A percentile compares a stretch with the other conserved stretches of the same genome.
Conservation (phyloP, 768 basidiomycete species). For the Tephrocybe sp. region DNA sequence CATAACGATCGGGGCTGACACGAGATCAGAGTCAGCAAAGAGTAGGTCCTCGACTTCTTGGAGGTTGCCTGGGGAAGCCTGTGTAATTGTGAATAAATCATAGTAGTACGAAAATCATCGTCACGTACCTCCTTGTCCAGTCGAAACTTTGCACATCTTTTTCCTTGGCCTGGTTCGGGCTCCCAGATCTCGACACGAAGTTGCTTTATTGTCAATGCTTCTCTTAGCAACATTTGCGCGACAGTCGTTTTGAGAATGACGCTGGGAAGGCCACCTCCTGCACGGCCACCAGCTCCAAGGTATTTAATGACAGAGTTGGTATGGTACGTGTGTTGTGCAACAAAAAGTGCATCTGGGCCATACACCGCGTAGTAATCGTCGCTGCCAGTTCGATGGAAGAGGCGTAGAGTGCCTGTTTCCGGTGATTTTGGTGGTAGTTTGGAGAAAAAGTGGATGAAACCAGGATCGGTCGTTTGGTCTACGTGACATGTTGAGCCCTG, state of each 20-base stretch:
- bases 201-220: constrained; percentile 87
- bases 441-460: constrained; percentile 72
- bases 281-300: constrained; percentile 64
- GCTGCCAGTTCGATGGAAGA: constrained; percentile 67
- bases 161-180: constrained; percentile 69
- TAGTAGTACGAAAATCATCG: neutral
- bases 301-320: constrained; percentile 94
- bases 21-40: constrained; percentile 77
- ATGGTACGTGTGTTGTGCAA: constrained; percentile 78
- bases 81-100: neutral
- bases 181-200: constrained; percentile 90
- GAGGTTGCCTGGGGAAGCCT: constrained; percentile 65
- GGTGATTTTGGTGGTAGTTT: constrained; percentile 65
- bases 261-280: constrained; percentile 65
- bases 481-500: neutral
- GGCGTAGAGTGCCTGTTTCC: constrained; percentile 77
- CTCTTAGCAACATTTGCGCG: constrained; percentile 80
- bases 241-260: constrained; percentile 75
- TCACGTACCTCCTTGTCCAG: constrained; percentile 73
- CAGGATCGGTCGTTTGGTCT: constrained; percentile 72
- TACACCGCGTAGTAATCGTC: constrained; percentile 86
- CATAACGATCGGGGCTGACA: constrained; percentile 85
- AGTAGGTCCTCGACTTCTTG: constrained; percentile 79
- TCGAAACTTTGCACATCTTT: constrained; percentile 71
- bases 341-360: constrained; percentile 83